Evolutionary conservation across 2,329 filamentous ascomycete species (phyloP), one percentile per base, ranked within the genome.

Genomic region (Ophiostoma sp.): DNA sequence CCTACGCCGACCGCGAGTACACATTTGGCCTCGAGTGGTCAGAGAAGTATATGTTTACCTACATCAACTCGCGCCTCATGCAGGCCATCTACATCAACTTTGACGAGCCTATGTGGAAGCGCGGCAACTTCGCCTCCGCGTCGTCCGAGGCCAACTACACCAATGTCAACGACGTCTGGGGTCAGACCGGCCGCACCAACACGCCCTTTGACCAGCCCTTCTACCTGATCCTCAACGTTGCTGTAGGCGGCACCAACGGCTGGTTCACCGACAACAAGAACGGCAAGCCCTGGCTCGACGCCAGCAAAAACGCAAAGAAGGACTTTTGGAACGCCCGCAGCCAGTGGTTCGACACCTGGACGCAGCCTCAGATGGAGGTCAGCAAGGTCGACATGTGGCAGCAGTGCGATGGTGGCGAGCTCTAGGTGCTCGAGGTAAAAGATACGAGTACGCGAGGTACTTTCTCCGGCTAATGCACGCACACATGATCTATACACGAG

Each of bases 41-140:
- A 66, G 85, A 94, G 73, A 94, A 93, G 77, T 95, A 96, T 77
- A 81, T 95, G 70, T 96, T 94, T 80, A 93, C 90, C 0, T 96
- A 93, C 76, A 84, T 96, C 80, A 89, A 95, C 82, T 89, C 85
- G 63, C 88, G 90, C 12, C 85, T 96, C 27, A 81, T 93, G 41
- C 91, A 94, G 76, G 90, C 94, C 66, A 83, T 92, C 71, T 96
- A 93, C 81, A 88, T 85, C 73, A 90, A 88, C 77, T 93, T 93
- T 74, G 81, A 89, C 73, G 76, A 85, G 73, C 82, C 85, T 9
- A 84, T 93, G 74, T 93, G 87, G 85, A 72, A 86, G 72, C 86
- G 88, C 64, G 90, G 90, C 41, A 78, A 82, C 66, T 93, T 93
- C 76, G 87, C 89, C 5, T 77, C 83, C 18, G 81, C 84, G 18